These are phyloP conservation scores for Polyplosphaeria fusca DNA, from an alignment of 495 filamentous ascomycete genomes.

Conservation along the genomic window DNA sequence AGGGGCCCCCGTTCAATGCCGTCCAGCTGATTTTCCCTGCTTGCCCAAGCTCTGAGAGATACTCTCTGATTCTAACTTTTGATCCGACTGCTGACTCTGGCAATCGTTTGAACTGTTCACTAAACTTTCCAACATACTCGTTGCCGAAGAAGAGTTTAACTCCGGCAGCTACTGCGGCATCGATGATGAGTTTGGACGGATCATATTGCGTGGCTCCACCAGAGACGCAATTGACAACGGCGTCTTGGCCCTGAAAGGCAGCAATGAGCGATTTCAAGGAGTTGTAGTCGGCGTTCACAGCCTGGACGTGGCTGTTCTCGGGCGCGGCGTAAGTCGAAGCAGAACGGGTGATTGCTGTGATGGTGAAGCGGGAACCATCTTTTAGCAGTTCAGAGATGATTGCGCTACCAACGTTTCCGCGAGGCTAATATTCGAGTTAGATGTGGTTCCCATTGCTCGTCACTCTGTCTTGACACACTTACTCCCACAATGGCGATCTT, in stretches of 20 bases:
- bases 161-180: constrained; percentile 31
- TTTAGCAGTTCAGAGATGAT: constrained; percentile 26
- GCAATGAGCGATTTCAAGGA: constrained; percentile 25
- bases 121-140: constrained; percentile 24
- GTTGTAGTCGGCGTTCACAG: constrained; percentile 12
- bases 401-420: constrained; percentile 23
- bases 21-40: constrained; percentile 23
- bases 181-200: constrained; percentile 24
- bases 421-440: constrained; percentile 5
- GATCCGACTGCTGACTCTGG: constrained; percentile 19
- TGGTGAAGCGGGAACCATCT: constrained; percentile 12
- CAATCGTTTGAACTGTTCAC: constrained; percentile 9
- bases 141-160: constrained; percentile 33
- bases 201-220: constrained; percentile 17
- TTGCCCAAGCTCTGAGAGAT: constrained; percentile 11
- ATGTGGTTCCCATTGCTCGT: too few relatives aligned
- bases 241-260: constrained; percentile 23
- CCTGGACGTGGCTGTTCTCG: constrained; percentile 4
- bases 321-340: constrained; percentile 20
- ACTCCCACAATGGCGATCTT: constrained; percentile 28
- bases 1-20: constrained; percentile 30
- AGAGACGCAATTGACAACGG: constrained; percentile 21
- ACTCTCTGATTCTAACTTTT: constrained; percentile 19
- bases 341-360: constrained; percentile 20
- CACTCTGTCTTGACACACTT: too few relatives aligned